These are phyloP conservation scores for Boletus edulis DNA, from an alignment of 768 basidiomycete species.

Conservation along the genomic window DNA sequence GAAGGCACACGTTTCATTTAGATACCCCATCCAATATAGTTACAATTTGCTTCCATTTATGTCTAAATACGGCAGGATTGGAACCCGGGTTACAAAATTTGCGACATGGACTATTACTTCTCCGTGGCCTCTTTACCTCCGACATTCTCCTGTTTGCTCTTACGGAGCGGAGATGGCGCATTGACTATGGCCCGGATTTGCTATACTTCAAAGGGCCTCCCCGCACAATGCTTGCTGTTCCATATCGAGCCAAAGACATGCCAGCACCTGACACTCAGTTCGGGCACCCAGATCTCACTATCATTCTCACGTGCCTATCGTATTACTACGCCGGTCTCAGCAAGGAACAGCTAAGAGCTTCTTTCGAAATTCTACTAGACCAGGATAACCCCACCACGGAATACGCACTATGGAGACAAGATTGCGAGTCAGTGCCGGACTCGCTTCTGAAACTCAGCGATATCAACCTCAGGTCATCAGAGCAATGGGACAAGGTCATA, in stretches of 20 bases:
- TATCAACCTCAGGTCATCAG: conserved; percentile 3
- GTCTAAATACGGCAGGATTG: too few relatives aligned
- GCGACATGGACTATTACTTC: too few relatives aligned
- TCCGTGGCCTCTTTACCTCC: too few relatives aligned
- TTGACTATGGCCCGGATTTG: too few relatives aligned
- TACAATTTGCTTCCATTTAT: too few relatives aligned
- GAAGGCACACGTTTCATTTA: too few relatives aligned
- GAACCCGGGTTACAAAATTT: too few relatives aligned
- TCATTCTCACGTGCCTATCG: conserved; percentile 30
- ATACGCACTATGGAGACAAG: neutral
- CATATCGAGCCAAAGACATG: conserved; percentile 36
- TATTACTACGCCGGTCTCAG: conserved; percentile 29
- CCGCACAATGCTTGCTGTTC: neutral
- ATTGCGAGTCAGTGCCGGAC: neutral
- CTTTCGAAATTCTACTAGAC: neutral
- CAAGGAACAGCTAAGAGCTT: neutral
- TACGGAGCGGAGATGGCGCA: too few relatives aligned
- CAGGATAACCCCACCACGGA: conserved; percentile 1
- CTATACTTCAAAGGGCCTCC: too few relatives aligned
- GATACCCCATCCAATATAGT: too few relatives aligned
- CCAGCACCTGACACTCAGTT: conserved; percentile 32
- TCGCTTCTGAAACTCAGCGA: neutral
- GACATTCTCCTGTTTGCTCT: too few relatives aligned
- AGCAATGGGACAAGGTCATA: conserved; percentile 1
- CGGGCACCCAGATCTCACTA: conserved; percentile 34